These are phyloP conservation scores for Amoeboaphelidium protococcarum DNA, from an alignment of 371 early-diverging fungal genomes.

Conservation along the genomic window DNA sequence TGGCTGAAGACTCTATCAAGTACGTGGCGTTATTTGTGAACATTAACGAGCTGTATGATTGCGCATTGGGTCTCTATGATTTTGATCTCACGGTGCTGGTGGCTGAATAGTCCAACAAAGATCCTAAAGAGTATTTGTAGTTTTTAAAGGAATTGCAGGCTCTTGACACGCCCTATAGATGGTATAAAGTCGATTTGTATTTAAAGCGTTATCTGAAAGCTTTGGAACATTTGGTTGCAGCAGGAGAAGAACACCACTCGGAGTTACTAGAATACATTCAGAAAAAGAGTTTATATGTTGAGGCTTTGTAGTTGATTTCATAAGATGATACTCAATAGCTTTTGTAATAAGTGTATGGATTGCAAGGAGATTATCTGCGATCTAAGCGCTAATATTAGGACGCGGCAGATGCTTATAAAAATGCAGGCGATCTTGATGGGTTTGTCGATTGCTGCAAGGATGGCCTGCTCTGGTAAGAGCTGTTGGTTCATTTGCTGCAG, in stretches of 20 bases:
- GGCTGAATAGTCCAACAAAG: no score
- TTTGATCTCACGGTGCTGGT: no score
- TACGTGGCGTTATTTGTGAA: no score
- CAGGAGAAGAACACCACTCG: neutral
- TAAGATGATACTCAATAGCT: neutral
- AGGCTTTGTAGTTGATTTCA: neutral
- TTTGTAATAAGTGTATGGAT: neutral
- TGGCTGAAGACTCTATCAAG: neutral
- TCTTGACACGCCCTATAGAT: no score
- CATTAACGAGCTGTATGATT: no score
- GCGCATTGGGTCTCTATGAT: no score
- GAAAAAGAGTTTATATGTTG: neutral
- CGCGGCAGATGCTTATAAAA: neutral
- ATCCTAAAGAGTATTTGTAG: no score
- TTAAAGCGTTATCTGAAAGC: neutral
- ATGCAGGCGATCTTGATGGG: neutral
- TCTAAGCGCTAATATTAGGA: neutral
- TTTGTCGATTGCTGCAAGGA: neutral
- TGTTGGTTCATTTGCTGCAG: neutral
- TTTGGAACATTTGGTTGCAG: neutral
- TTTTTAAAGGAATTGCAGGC: no score
- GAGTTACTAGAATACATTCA: neutral
- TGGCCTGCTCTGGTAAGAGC: neutral
- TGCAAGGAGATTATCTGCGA: neutral
- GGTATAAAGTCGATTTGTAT: no score